These are phyloP conservation scores for Suhomyces choctaworum DNA, from an alignment of 1,139 yeast genomes.

Conservation along the genomic window DNA sequence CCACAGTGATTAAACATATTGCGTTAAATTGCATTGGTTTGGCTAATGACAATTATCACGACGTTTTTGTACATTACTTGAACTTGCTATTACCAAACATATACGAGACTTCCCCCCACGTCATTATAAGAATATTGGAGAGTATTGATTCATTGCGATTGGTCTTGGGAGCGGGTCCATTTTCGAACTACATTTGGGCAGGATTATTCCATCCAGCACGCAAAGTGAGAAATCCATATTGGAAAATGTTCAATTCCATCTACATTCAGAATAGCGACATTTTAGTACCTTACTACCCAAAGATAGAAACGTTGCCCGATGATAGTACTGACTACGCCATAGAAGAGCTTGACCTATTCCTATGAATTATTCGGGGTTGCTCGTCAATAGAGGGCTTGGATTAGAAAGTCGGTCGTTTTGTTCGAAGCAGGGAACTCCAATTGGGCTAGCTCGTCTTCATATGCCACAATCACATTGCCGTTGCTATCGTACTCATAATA, in stretches of 20 bases:
- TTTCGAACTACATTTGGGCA: slow-evolving; percentile 77
- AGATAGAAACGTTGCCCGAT: slow-evolving; percentile 38
- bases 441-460: too few species aligned
- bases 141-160: slow-evolving; percentile 74
- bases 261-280: slow-evolving; percentile 76
- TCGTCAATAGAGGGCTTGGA: background rate
- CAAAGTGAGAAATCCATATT: slow-evolving; percentile 80
- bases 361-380: background rate
- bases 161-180: slow-evolving; percentile 74
- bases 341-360: slow-evolving; percentile 40
- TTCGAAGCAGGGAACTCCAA: too few species aligned
- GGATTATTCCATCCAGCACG: slow-evolving; percentile 94
- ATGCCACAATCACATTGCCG: slow-evolving; percentile 5
- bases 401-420: background rate
- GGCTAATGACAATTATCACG: slow-evolving; percentile 73
- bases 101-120: slow-evolving; percentile 94
- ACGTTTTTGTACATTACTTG: slow-evolving; percentile 60
- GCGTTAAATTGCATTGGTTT: slow-evolving; percentile 78
- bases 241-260: slow-evolving; percentile 78
- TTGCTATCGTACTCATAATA: slow-evolving; percentile 6
- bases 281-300: slow-evolving; percentile 82
- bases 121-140: slow-evolving; percentile 76
- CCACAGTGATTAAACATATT: slow-evolving; percentile 80
- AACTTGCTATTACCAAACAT: slow-evolving; percentile 81
- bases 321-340: slow-evolving; percentile 23